A percentile compares a stretch with the other conserved stretches of the same genome.
Evolutionary conservation across 1,284 basidiomycete species (phyloP).

Genomic region (Pascua guehoae): DNA sequence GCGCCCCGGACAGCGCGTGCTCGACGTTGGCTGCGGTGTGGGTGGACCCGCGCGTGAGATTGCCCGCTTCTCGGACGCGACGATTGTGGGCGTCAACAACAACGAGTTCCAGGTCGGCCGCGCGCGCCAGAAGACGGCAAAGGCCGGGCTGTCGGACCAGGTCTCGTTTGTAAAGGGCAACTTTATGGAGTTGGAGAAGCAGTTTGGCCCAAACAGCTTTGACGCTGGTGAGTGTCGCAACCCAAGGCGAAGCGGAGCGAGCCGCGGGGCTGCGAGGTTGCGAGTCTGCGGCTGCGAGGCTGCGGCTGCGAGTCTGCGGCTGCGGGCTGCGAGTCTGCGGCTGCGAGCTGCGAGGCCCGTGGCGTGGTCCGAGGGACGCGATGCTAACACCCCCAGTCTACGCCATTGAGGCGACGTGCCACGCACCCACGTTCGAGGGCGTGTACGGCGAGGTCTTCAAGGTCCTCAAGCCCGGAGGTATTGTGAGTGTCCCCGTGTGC

Average conservation of each 20-base stretch:
- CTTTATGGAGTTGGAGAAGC: slow-evolving; percentile 90
- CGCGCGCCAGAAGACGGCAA: slow-evolving; percentile 77
- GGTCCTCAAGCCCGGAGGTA: slow-evolving; percentile 94
- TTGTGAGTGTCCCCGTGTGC: slow-evolving; percentile 60
- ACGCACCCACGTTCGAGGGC: slow-evolving; percentile 92
- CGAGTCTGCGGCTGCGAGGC: no score
- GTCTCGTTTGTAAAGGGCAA: slow-evolving; percentile 84
- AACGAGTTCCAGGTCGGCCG: slow-evolving; percentile 92
- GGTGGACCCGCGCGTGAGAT: slow-evolving; percentile 97
- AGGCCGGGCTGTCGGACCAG: slow-evolving; percentile 71
- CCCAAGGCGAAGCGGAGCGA: background rate
- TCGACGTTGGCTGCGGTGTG: slow-evolving; percentile 97
- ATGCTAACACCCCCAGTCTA: slow-evolving; percentile 62
- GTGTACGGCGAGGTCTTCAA: slow-evolving; percentile 92
- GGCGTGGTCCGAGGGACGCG: no score
- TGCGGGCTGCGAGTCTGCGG: no score
- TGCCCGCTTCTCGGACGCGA: slow-evolving; percentile 80
- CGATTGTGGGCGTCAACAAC: slow-evolving; percentile 90
- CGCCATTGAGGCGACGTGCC: slow-evolving; percentile 96
- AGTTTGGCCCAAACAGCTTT: slow-evolving; percentile 90
- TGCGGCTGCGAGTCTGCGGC: no score
- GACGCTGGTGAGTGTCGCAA: slow-evolving; percentile 69
- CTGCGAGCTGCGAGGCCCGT: no score
- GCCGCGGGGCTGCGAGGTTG: background rate
- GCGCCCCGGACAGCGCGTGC: slow-evolving; percentile 86